phyloP scores from a whole-genome alignment of 2,329 filamentous ascomycete species.

The Fusarium verrucosum region DNA sequence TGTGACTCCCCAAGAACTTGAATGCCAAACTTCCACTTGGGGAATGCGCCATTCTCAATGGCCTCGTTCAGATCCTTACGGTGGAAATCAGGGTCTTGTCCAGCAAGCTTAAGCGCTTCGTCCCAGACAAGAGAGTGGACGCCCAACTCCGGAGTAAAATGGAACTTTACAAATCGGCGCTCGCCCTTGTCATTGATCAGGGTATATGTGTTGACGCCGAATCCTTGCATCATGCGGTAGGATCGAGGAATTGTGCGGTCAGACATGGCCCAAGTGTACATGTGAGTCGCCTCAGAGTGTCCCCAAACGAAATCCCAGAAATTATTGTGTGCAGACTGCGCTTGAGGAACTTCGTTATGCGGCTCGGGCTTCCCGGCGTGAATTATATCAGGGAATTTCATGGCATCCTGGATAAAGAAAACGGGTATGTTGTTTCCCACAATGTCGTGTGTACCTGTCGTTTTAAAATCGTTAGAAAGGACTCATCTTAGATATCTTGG shows the following conservation, averaged over 20 bases:
- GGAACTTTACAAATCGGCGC: constrained; percentile 80
- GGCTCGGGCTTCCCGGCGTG: constrained; percentile 74
- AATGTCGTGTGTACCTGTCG: too few relatives aligned
- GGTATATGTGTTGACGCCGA: constrained; percentile 82
- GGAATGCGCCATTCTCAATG: constrained; percentile 75
- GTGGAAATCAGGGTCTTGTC: constrained; percentile 83
- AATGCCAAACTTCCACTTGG: constrained; percentile 85
- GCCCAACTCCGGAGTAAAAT: constrained; percentile 77
- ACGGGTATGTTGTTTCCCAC: constrained; percentile 80
- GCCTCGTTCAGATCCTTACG: constrained; percentile 79
- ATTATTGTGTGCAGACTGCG: constrained; percentile 75
- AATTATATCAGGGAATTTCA: constrained; percentile 77
- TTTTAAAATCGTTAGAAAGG: too few relatives aligned
- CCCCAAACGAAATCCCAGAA: constrained; percentile 77
- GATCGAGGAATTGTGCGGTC: constrained; percentile 78
- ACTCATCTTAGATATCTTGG: too few relatives aligned
- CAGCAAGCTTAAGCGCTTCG: constrained; percentile 77
- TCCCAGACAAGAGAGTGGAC: constrained; percentile 83
- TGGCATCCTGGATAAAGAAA: constrained; percentile 79
- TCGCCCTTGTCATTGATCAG: constrained; percentile 74
- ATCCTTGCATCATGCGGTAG: constrained; percentile 87
- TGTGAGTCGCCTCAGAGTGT: constrained; percentile 76
- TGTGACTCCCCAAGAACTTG: constrained; percentile 77
- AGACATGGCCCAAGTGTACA: constrained; percentile 83
- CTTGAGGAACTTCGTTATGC: constrained; percentile 75